phyloP scores from a whole-genome alignment of 1,284 basidiomycete genomes.

The Boletus semigastroideus region DNA sequence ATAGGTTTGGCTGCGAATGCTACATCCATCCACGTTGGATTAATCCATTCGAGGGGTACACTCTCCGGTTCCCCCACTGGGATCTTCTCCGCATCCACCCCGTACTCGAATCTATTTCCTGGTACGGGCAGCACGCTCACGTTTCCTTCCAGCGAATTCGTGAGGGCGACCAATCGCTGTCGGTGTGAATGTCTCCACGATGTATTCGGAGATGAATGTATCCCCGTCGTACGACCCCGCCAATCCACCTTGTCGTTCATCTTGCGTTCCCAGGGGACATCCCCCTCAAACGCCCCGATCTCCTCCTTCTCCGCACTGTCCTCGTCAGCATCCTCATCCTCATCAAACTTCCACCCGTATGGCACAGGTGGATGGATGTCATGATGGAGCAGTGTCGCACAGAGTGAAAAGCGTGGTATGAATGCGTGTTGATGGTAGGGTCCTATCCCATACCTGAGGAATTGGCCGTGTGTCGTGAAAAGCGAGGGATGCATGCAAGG shows the following conservation, averaged over 20 bases:
- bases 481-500: slow-evolving; percentile 56
- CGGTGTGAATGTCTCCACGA: slow-evolving; percentile 55
- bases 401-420: slow-evolving; percentile 58
- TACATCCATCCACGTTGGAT: slow-evolving; percentile 55
- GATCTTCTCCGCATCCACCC: slow-evolving; percentile 6
- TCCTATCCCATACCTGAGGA: slow-evolving; percentile 51
- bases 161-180: slow-evolving; percentile 37
- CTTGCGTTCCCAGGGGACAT: slow-evolving; percentile 58
- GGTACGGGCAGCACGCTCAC: slow-evolving; percentile 22
- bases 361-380: slow-evolving; percentile 59
- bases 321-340: not conserved
- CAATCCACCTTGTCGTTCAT: slow-evolving; percentile 56
- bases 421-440: slow-evolving; percentile 48
- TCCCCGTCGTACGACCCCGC: slow-evolving; percentile 69
- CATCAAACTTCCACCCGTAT: slow-evolving; percentile 40
- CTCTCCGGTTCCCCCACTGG: slow-evolving; percentile 44
- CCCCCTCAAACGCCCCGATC: slow-evolving; percentile 37
- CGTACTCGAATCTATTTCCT: not conserved
- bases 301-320: not conserved
- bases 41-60: slow-evolving; percentile 39
- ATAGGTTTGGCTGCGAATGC: slow-evolving; percentile 51
- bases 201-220: slow-evolving; percentile 42
- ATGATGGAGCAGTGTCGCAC: slow-evolving; percentile 54
- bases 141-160: slow-evolving; percentile 35
- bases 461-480: slow-evolving; percentile 54